Evolutionary conservation across 1,284 basidiomycete genomes (phyloP), one percentile per base, ranked within the genome.

Genomic region (Omphalotus olearius): DNA sequence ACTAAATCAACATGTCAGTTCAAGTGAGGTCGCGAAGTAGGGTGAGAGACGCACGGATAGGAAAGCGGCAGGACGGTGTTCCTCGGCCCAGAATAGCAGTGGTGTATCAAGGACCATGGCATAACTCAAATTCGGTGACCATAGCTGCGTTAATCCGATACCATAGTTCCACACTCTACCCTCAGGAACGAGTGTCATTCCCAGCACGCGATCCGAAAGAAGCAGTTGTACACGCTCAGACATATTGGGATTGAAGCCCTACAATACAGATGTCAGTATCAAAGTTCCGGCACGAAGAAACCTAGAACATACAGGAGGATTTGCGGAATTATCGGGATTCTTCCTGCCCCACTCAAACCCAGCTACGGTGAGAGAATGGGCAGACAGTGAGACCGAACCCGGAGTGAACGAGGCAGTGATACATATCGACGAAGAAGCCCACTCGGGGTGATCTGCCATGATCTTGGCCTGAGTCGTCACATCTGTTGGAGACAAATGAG

Each of bases 341-440:
- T 98, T 98, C 58, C 97, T 78, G 40, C 96, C 96, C 96, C 96
- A 99, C 66, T 99, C 97, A 67, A 99, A 99, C 14, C 97, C 97
- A 48, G 87, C 79, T 3, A 95, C 86, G 7, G 88, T 88, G 48
- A 99, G 72, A 36, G 85, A 90, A 72, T 98, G 94, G 0, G 96
- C 90, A 39, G 94, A 94, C 38, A 99, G 74, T 25, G 93, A 97
- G 35, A 99, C 92, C 1, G 94, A 98, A 55, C 97, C 97, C 3
- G 97, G 97, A 1, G 97, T 99, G 74, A 99, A 99, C 25, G 97
- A 93, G 38, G 89, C 87, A 0, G 94, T 92, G 60, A 99, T 74
- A 66, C 95, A 97, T 62, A 98, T 94, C 5, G 92, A 92, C 45
- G 89, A 90, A 6, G 95, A 94, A 57, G 91, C 90, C 85, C 93